Conservation (phyloP, 805 yeast genomes). For the Saccharomycopsis fermentans region DNA sequence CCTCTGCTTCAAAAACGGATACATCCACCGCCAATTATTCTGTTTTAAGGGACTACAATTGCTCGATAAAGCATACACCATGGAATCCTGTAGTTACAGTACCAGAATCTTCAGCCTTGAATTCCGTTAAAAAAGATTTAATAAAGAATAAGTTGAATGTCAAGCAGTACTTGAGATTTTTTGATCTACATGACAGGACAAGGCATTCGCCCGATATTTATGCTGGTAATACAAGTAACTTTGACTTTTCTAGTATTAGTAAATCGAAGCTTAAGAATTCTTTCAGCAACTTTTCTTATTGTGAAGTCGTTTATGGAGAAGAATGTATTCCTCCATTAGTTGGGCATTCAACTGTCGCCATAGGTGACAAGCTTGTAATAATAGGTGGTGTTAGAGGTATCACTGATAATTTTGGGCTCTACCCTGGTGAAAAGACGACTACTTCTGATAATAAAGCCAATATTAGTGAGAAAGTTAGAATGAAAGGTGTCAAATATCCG, state of each 20-base stretch:
- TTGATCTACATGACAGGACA: background rate
- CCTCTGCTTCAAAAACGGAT: background rate
- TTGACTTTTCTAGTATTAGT: background rate
- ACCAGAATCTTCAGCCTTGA: background rate
- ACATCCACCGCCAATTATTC: background rate
- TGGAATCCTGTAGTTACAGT: background rate
- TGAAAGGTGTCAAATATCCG: constrained; percentile 28
- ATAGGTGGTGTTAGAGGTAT: constrained; percentile 33
- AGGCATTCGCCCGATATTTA: background rate
- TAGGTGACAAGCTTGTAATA: constrained; percentile 30
- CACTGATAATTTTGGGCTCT: background rate
- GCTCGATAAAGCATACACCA: background rate
- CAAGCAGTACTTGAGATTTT: background rate
- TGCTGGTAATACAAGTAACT: background rate
- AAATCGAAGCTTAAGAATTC: background rate
- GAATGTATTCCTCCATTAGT: constrained; percentile 32
- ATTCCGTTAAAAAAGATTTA: background rate
- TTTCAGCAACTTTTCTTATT: constrained; percentile 8
- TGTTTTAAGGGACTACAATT: background rate
- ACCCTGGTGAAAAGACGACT: background rate
- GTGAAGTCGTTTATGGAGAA: constrained; percentile 31
- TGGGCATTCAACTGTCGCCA: constrained; percentile 34
- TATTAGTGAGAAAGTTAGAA: background rate
- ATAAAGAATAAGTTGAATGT: background rate
- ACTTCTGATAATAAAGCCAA: too few species aligned